Conservation (phyloP, 2,329 filamentous ascomycete species). For the Aspergillus eucalypticola region DNA sequence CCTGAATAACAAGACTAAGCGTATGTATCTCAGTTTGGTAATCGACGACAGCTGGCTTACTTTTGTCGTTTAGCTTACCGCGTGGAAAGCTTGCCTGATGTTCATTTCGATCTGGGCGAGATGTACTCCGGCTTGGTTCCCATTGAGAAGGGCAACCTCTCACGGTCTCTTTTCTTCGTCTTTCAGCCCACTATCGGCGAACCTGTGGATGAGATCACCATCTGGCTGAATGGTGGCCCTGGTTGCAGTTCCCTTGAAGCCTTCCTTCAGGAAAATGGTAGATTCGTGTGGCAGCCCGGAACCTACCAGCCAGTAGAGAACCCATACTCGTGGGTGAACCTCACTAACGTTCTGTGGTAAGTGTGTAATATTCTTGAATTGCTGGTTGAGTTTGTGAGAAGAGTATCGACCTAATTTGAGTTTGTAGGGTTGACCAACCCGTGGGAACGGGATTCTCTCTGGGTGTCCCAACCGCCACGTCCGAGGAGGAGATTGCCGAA, state of each 20-base stretch:
- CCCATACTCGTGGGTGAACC: slow-evolving; percentile 70
- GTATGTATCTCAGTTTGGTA: slow-evolving; percentile 18
- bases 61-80: slow-evolving; percentile 54
- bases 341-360: slow-evolving; percentile 76
- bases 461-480: slow-evolving; percentile 64
- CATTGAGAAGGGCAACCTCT: slow-evolving; percentile 52
- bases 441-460: slow-evolving; percentile 68
- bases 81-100: slow-evolving; percentile 67
- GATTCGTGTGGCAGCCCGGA: slow-evolving; percentile 70
- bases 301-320: slow-evolving; percentile 67
- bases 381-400: background rate
- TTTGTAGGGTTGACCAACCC: slow-evolving; percentile 36
- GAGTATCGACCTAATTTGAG: background rate
- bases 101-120: slow-evolving; percentile 65
- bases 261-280: slow-evolving; percentile 74
- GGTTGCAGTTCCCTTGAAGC: slow-evolving; percentile 64
- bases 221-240: slow-evolving; percentile 56
- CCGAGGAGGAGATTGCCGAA: slow-evolving; percentile 66
- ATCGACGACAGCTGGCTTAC: background rate
- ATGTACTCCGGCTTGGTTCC: slow-evolving; percentile 55
- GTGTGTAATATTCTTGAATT: slow-evolving; percentile 30
- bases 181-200: slow-evolving; percentile 49
- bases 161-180: slow-evolving; percentile 50
- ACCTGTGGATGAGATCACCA: slow-evolving; percentile 46
- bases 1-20: slow-evolving; percentile 26